Base-by-base conservation (phyloP, 2,329 filamentous ascomycete species). In the Cladosporium sp. region DNA sequence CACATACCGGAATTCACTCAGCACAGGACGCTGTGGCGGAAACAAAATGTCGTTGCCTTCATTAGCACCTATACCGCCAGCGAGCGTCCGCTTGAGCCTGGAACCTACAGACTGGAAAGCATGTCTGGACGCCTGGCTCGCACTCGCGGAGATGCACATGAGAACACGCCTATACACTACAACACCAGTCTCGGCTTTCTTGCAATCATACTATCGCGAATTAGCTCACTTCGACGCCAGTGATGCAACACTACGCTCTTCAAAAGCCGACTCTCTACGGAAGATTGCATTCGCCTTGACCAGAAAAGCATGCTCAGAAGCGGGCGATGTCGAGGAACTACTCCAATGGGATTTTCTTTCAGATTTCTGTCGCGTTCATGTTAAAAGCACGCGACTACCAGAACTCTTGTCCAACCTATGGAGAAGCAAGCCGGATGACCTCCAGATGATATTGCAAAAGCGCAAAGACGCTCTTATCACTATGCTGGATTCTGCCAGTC, bases 11-110 rank as follows among this genome's bases (percentile, higher is more conserved):
- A 21, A 47, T 7, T 24, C 10, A 47, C 41, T 47, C n/a, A 47
- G 24, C 10, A 21, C 41, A 47, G 41, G n/a, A 30, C 28, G 26
- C 28, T n/a, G 28, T 34, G 52, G 52, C n/a, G 28, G 12, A 59
- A 11, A 47, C 36, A 47, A 59, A 12, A 82, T 83, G 77, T 75
- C 80, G 64, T 80, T 93, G 59, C 92, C 92, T 51, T 85, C 88
- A 38, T 84, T 97, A 78, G 92, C 90, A 66, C 86, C 90, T 24
- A 93, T 95, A 72, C 94, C 93, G 21, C 85, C 89, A 68, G 80
- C 86, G 38, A 81, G 82, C 65, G 88, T 92, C 81, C 88, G 88
- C 74, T 85, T 86, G 70, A 85, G 85, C 71, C 85, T 97, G 67
- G 82, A 84, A 47, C 80, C 87, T 3, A 80, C 84, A 60, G 92